Evolutionary conservation across 2,329 filamentous ascomycete genomes (phyloP), one percentile per base, ranked within the genome.

Genomic region (Cytospora schulzeri): DNA sequence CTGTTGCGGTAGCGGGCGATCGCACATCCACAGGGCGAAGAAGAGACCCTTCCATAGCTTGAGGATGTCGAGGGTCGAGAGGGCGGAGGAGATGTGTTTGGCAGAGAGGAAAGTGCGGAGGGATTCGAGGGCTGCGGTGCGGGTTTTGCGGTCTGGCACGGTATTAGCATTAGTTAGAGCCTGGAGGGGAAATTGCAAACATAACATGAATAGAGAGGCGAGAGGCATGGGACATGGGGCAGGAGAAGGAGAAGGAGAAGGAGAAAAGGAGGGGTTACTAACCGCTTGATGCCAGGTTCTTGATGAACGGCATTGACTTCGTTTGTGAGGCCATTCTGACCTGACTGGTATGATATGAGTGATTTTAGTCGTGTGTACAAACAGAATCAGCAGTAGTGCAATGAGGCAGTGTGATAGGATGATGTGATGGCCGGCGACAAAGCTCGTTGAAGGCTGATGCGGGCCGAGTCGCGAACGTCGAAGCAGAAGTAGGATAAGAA

Each of bases 31-130:
- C 72, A 95, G 86, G 73, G 89, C 90, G 83, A 93, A 97, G 81
- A 95, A 97, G 24, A 98, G 85, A 6, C 93, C 94, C 75, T 96
- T 96, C 92, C 93, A 97, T 69, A 98, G 85, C 80, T 97, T 97
- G 66, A 94, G 82, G 57, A 92, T 81, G 69, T 97, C 93, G 69
- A 90, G 76, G 50, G 85, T 80, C 22, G 85, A 79, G 67, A 97
- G 85, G 61, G 83, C 75, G 62, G 76, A 81, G 71, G 76, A 67
- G 48, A 77, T 72, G 45, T 80, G 75, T 50, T 85, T 83, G 66
- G 85, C 82, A 67, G 86, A 83, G 74, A 98, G 89, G 81, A 91
- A 97, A 57, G 87, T 84, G 69, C 88, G 87, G 31, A 98, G 88
- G 56, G 90, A 91, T 60, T 85, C 80, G 75, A 97, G 85, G 62